Conservation (phyloP, 768 basidiomycete genomes). For the Sutorius australiensis region DNA sequence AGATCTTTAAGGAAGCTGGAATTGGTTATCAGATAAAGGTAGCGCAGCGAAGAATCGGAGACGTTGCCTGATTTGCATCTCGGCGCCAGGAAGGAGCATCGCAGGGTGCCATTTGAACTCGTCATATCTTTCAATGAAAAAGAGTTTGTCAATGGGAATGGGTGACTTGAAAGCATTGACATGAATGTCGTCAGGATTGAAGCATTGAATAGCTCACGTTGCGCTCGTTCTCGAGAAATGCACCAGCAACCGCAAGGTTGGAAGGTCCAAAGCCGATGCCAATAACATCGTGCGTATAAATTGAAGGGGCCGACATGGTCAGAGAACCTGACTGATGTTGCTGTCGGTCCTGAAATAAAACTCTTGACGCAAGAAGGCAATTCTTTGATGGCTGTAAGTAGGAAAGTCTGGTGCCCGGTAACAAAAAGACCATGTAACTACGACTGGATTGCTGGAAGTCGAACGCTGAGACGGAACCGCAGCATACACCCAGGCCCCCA, state of each 20-base stretch:
- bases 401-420: neutral
- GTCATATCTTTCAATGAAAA: constrained; percentile 48
- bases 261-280: constrained; percentile 53
- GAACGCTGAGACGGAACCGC: neutral
- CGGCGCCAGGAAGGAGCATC: constrained; percentile 49
- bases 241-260: constrained; percentile 48
- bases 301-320: constrained; percentile 1
- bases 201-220: constrained; percentile 4
- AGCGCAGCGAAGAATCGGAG: neutral
- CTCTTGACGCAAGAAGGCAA: neutral
- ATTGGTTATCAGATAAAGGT: constrained; percentile 3
- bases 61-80: constrained; percentile 50
- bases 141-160: constrained; percentile 28
- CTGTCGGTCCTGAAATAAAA: neutral
- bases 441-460: neutral
- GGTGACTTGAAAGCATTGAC: constrained; percentile 1
- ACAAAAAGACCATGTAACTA: neutral
- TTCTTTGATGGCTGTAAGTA: neutral
- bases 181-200: neutral
- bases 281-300: constrained; percentile 39
- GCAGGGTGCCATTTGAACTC: constrained; percentile 54
- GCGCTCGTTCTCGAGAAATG: constrained; percentile 40
- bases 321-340: neutral
- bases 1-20: constrained; percentile 51
- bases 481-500: too few relatives aligned